phyloP scores from a whole-genome alignment of 2,329 filamentous ascomycete species.

The Fusarium citri region DNA sequence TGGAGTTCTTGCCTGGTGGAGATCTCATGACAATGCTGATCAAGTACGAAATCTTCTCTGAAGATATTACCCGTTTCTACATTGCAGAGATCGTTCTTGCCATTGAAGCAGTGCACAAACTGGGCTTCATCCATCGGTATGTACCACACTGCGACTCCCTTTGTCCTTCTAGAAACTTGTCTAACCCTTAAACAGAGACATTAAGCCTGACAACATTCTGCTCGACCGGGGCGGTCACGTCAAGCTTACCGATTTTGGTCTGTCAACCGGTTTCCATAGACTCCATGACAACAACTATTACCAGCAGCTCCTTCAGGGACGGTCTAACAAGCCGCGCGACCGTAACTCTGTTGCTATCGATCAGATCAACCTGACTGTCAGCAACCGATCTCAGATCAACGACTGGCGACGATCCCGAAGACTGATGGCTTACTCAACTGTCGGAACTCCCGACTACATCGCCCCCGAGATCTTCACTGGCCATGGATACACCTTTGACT shows the following conservation, averaged over 20 bases:
- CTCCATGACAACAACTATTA: constrained; percentile 99
- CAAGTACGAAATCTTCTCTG: constrained; percentile 99
- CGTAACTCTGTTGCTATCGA: constrained; percentile 95
- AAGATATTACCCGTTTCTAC: constrained; percentile 98
- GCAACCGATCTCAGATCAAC: constrained; percentile 97
- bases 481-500: constrained; percentile 94
- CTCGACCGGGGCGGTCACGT: constrained; percentile 96
- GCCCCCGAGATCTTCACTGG: constrained; percentile 98
- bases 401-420: constrained; percentile 97
- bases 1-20: constrained; percentile 98
- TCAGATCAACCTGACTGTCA: constrained; percentile 97
- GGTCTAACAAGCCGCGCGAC: constrained; percentile 78
- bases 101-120: constrained; percentile 98
- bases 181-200: constrained; percentile 74
- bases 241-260: constrained; percentile 97
- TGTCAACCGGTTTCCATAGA: constrained; percentile 98
- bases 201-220: constrained; percentile 98
- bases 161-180: neutral
- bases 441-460: constrained; percentile 98
- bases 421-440: constrained; percentile 97
- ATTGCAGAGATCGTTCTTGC: constrained; percentile 98
- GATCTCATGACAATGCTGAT: constrained; percentile 99
- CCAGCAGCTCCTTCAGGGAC: constrained; percentile 90
- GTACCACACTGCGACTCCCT: constrained; percentile 47
- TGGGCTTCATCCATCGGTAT: constrained; percentile 98